These are phyloP conservation scores for Periconia digitata DNA, from an alignment of 2,329 filamentous ascomycete species.

Conservation along the genomic window DNA sequence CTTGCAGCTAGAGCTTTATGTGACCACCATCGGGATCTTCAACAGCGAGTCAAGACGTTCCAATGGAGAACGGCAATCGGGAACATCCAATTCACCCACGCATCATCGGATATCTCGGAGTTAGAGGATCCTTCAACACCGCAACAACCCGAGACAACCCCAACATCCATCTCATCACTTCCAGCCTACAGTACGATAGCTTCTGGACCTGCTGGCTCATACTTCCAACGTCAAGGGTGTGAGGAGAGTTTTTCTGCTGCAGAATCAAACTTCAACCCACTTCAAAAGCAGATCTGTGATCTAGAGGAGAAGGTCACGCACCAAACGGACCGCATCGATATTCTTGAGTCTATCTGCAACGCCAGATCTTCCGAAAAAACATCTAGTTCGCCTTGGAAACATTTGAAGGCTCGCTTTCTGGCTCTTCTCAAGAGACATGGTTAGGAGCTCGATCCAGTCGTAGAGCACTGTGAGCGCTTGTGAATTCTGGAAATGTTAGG, in stretches of 20 bases:
- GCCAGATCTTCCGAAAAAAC: background rate
- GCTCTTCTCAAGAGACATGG: too few relatives aligned
- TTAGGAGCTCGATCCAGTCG: too few relatives aligned
- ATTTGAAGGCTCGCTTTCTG: background rate
- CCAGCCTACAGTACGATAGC: background rate
- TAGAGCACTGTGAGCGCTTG: too few relatives aligned
- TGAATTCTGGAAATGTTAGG: too few relatives aligned
- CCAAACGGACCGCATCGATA: background rate
- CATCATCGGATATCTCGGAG: background rate
- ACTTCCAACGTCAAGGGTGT: background rate
- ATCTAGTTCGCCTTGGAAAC: background rate
- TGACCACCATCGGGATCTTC: too few relatives aligned
- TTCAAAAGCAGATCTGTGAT: constrained; percentile 1
- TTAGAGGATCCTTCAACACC: background rate
- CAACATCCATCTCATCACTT: background rate
- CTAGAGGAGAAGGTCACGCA: background rate
- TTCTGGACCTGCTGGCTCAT: background rate
- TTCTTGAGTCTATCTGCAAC: background rate
- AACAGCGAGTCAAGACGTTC: too few relatives aligned
- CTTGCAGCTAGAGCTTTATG: too few relatives aligned
- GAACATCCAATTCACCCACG: constrained; percentile 1
- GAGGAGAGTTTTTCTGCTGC: background rate
- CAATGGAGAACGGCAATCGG: background rate
- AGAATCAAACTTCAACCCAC: background rate
- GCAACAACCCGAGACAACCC: background rate